phyloP scores from a whole-genome alignment of 2,329 filamentous ascomycete genomes.

The Diaporthe caulivora region DNA sequence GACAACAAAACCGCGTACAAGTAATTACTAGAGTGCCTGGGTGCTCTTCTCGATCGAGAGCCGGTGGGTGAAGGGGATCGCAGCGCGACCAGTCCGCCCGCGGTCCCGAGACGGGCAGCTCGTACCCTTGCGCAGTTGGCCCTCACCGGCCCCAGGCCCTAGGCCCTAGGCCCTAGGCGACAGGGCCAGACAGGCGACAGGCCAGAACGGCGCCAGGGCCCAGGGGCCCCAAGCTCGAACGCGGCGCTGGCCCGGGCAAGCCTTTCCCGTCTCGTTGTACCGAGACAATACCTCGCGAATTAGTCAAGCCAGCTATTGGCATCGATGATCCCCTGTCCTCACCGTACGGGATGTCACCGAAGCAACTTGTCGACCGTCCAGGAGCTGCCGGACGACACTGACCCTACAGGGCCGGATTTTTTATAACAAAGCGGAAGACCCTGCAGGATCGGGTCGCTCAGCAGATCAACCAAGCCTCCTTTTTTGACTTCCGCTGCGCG shows the following conservation, averaged over 20 bases:
- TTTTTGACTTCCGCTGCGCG: constrained; percentile 36
- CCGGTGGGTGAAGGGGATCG: constrained; percentile 5
- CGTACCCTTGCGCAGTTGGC: constrained; percentile 7
- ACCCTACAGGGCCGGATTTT: constrained; percentile 33
- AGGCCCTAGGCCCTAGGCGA: background rate
- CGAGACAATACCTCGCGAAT: constrained; percentile 27
- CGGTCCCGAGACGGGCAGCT: constrained; percentile 25
- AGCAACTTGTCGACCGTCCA: constrained; percentile 3
- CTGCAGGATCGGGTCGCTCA: constrained; percentile 38
- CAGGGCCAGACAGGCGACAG: no score
- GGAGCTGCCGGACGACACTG: constrained; percentile 37
- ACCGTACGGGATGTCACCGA: constrained; percentile 34
- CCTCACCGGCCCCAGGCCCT: constrained; percentile 13
- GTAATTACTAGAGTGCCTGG: no score
- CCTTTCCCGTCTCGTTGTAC: constrained; percentile 33
- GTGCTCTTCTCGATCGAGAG: background rate
- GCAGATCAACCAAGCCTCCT: constrained; percentile 38
- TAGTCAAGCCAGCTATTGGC: constrained; percentile 26
- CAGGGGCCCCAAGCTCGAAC: constrained; percentile 12
- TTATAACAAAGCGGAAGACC: constrained; percentile 33
- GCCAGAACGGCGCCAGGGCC: no score
- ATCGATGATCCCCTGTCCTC: constrained; percentile 27
- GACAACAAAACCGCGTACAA: no score
- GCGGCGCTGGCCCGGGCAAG: constrained; percentile 18
- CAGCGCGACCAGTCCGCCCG: constrained; percentile 21